phyloP scores from a whole-genome alignment of 768 basidiomycete genomes.

The Phanerochaete sordida region DNA sequence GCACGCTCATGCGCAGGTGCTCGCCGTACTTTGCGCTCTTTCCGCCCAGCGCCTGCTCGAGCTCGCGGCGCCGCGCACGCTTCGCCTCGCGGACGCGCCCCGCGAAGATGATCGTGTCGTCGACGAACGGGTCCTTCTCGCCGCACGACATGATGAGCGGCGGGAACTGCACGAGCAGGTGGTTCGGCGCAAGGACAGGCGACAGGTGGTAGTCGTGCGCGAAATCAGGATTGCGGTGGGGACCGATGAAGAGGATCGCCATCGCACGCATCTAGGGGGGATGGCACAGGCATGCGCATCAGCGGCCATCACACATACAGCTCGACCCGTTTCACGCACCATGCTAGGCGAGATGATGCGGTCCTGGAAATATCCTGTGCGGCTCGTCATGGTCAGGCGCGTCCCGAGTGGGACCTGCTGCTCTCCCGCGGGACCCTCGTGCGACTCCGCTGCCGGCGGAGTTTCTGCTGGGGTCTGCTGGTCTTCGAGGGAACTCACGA shows the following conservation, averaged over 20 bases:
- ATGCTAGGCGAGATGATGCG: constrained; percentile 92
- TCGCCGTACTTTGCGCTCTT: constrained; percentile 64
- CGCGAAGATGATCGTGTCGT: constrained; percentile 96
- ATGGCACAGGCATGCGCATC: neutral
- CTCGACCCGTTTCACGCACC: constrained; percentile 54
- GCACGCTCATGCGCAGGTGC: constrained; percentile 54
- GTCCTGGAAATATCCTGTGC: constrained; percentile 92
- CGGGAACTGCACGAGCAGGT: constrained; percentile 89
- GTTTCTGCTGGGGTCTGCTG: neutral
- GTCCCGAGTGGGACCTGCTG: constrained; percentile 62
- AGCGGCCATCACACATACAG: constrained; percentile 1
- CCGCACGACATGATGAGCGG: constrained; percentile 93
- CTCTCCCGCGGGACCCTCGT: constrained; percentile 19
- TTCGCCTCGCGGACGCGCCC: constrained; percentile 96
- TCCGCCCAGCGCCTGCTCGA: constrained; percentile 58
- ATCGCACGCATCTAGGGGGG: constrained; percentile 92
- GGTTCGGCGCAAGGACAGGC: constrained; percentile 83
- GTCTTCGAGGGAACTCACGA: constrained; percentile 12
- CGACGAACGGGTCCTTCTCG: constrained; percentile 91
- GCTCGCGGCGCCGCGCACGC: constrained; percentile 70
- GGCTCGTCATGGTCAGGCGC: constrained; percentile 90
- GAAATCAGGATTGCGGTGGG: constrained; percentile 91
- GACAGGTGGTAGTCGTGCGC: constrained; percentile 94
- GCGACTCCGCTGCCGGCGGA: neutral
- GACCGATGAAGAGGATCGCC: constrained; percentile 96